Evolutionary conservation across 2,329 filamentous ascomycete species (phyloP).

Genomic region (Fusarium armeniacum): DNA sequence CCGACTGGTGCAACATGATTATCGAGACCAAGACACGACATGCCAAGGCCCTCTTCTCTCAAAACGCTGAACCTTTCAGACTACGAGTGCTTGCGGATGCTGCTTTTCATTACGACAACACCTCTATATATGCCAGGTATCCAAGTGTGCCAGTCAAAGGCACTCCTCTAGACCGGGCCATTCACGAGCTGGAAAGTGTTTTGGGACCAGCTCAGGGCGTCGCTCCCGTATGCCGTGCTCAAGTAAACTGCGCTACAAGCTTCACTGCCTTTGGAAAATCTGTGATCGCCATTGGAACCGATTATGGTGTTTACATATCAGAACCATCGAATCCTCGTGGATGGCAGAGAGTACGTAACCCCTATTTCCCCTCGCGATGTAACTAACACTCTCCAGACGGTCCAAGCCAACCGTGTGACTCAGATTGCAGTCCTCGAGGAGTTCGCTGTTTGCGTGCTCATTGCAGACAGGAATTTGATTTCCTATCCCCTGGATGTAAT

Average conservation of each 20-base stretch:
- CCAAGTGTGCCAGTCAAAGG: slow-evolving; percentile 83
- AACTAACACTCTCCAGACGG: slow-evolving; percentile 68
- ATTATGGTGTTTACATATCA: slow-evolving; percentile 92
- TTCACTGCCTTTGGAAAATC: slow-evolving; percentile 87
- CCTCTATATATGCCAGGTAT: slow-evolving; percentile 71
- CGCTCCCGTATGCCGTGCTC: slow-evolving; percentile 82
- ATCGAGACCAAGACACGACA: slow-evolving; percentile 95
- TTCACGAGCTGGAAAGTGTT: slow-evolving; percentile 85
- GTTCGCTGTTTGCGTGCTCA: slow-evolving; percentile 91
- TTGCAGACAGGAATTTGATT: slow-evolving; percentile 90
- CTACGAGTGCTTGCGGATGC: slow-evolving; percentile 92
- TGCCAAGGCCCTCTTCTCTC: slow-evolving; percentile 86
- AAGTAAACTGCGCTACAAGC: slow-evolving; percentile 92
- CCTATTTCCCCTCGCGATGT: not conserved
- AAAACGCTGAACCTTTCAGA: slow-evolving; percentile 96
- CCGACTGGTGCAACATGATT: slow-evolving; percentile 94
- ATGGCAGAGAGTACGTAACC: slow-evolving; percentile 81
- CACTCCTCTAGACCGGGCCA: slow-evolving; percentile 91
- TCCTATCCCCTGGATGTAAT: slow-evolving; percentile 94
- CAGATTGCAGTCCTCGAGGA: slow-evolving; percentile 96
- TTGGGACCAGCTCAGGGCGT: slow-evolving; percentile 80
- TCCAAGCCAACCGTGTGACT: slow-evolving; percentile 82
- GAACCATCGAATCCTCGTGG: slow-evolving; percentile 90
- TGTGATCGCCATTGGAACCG: slow-evolving; percentile 94
- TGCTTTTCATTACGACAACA: slow-evolving; percentile 84